Base-by-base conservation (phyloP, 139 green algal genomes). In the Chlorella sorokiniana region DNA sequence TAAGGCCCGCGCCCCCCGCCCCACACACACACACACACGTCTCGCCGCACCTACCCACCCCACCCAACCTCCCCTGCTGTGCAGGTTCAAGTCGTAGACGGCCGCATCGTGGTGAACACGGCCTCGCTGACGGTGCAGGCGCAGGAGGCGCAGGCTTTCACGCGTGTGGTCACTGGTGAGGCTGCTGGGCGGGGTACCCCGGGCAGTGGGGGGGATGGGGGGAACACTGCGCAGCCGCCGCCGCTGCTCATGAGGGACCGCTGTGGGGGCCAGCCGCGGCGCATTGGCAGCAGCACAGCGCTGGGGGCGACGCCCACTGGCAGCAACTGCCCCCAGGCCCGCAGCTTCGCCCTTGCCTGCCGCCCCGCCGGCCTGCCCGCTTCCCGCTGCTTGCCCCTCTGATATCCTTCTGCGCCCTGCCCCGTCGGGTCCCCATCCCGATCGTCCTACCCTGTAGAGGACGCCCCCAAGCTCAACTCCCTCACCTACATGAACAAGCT, bases 101-200 rank as follows among this genome's bases (percentile, higher is more conserved):
- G 91, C 1, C 74, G 69, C 25, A 65, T 95, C 31, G 84, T 95
- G 27, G 65, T 95, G 7, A 87, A 91, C 63, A 41, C 71, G 37
- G 41, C 45, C 27, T 86, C 61, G 7, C 83, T 94, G 31, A 93
- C 86, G 37, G 81, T 95, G 44, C 82, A 90, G 73, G 91, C 91
- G 22, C 89, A 91, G 81, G 72, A 85, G 42, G 29, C 63, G 5
- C 76, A 90, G 51, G 23, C 83, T 20, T 77, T 70, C 40, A 89
- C 45, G 56, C 70, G 81, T 3, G 85, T 88, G 33, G 89, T 91
- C 35, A 71, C 81, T 7, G 76, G 63, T 37, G 64, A 64, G 23
- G 81, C 86, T 10, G 6, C 52, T 61, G 52, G 3, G 20, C 10
- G 11, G 52, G 25, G 25, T 61, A 20, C 10, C 7, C 11, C 52